Conservation (phyloP, 176 grass and related monocot species). For the Bolboschoenus planiculmis region DNA sequence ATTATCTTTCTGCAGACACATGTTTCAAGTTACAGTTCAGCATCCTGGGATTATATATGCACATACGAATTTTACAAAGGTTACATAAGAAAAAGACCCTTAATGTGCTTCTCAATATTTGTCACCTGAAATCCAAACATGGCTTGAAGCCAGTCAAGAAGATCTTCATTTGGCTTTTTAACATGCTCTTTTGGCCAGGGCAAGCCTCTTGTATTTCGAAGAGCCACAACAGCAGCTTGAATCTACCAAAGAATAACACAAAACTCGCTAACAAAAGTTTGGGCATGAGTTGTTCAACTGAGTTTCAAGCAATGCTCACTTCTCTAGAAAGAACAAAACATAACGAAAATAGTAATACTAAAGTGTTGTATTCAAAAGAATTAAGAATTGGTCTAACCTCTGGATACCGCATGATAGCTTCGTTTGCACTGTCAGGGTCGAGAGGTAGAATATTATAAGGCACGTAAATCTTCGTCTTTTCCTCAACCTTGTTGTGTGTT, state of each 20-base stretch:
- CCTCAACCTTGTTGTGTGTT: conserved; percentile 70
- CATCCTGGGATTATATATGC: not conserved
- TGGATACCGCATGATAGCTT: conserved; percentile 74
- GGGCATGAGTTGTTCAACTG: not conserved
- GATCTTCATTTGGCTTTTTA: conserved; percentile 61
- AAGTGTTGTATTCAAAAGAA: not conserved
- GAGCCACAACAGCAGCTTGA: conserved; percentile 70
- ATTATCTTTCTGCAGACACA: conserved; percentile 65
- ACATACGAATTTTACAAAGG: not conserved
- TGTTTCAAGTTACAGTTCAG: not conserved
- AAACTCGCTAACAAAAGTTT: not conserved
- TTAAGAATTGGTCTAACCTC: conserved; percentile 42
- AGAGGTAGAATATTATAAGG: conserved; percentile 96
- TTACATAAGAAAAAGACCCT: not conserved
- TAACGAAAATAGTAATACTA: not conserved
- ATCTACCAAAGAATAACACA: conserved; percentile 38
- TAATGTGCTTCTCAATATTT: not conserved
- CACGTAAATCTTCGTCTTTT: conserved; percentile 79
- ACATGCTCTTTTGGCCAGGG: conserved; percentile 83
- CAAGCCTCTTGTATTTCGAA: conserved; percentile 82
- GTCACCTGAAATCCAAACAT: conserved; percentile 98
- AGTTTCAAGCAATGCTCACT: not conserved
- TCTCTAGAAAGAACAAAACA: not conserved
- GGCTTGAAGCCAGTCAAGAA: conserved; percentile 93
- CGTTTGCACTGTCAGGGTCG: conserved; percentile 68